Evolutionary conservation across 169 alveolate genomes (phyloP).

Genomic region (Plasmodium coatneyi): DNA sequence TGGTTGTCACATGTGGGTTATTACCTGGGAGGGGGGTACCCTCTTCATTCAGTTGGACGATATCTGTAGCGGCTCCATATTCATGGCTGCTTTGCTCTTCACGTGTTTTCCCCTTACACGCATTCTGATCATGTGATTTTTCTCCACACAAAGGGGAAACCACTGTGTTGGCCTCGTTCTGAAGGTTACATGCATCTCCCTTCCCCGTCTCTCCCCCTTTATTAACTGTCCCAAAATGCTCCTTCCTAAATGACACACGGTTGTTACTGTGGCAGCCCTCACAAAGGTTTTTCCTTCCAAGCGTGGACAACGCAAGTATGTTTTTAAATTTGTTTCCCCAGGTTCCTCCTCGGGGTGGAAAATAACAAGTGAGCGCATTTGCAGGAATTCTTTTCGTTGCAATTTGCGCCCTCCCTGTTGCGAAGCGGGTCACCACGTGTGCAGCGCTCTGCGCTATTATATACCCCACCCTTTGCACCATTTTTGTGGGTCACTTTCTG

Average conservation of each 20-base stretch:
- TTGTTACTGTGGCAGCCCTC: neutral
- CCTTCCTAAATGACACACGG: neutral
- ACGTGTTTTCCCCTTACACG: neutral
- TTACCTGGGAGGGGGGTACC: neutral
- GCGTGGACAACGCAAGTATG: neutral
- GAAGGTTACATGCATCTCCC: neutral
- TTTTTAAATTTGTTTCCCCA: neutral
- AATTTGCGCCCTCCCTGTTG: neutral
- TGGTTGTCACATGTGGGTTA: neutral
- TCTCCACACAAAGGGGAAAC: neutral
- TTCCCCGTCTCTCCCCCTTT: neutral
- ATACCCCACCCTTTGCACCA: neutral
- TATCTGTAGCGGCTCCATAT: neutral
- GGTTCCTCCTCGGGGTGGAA: neutral
- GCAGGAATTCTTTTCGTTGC: neutral
- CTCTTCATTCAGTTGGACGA: neutral
- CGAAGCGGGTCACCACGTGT: neutral
- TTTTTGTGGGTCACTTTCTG: neutral
- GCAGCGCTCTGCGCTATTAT: neutral
- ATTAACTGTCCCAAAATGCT: neutral
- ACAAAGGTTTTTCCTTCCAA: neutral
- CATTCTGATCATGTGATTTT: neutral
- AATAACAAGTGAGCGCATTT: neutral
- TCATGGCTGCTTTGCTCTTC: neutral
- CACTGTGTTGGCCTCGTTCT: neutral